phyloP scores from a whole-genome alignment of 768 basidiomycete species.

The Termitomyces sp. region DNA sequence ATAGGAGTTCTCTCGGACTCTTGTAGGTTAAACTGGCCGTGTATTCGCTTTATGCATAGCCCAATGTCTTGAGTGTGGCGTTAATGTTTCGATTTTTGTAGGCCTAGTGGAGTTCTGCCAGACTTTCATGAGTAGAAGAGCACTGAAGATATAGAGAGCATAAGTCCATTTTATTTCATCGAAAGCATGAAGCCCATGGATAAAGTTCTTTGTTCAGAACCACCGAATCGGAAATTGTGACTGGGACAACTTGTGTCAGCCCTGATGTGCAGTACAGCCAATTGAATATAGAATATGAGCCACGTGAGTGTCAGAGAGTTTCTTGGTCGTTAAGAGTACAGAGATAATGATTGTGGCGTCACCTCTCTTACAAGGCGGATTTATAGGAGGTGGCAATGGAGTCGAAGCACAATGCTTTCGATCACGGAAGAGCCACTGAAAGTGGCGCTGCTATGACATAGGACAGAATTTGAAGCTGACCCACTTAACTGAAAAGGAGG shows the following conservation, averaged over 20 bases:
- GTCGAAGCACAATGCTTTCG: not conserved
- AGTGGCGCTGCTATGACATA: not conserved
- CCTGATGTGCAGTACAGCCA: not conserved
- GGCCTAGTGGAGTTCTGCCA: not conserved
- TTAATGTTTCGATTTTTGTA: not conserved
- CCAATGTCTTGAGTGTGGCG: not conserved
- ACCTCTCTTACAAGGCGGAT: not conserved
- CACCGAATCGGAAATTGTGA: not conserved
- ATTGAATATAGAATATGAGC: not conserved
- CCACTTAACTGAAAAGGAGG: not conserved
- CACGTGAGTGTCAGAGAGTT: not conserved
- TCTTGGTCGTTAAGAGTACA: not conserved
- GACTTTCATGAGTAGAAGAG: not conserved
- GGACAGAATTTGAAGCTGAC: not conserved
- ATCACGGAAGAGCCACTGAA: not conserved
- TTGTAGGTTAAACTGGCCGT: not conserved
- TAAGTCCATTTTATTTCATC: not conserved
- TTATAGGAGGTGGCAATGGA: not conserved
- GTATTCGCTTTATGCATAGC: not conserved
- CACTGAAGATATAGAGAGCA: too few species aligned
- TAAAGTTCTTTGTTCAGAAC: too few species aligned
- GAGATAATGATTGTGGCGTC: not conserved
- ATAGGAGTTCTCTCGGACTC: conserved; percentile 1
- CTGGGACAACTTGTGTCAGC: not conserved
- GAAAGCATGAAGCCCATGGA: not conserved